Evolutionary conservation across 441 rosid genomes (phyloP).

Genomic region (Brassica balearica): DNA sequence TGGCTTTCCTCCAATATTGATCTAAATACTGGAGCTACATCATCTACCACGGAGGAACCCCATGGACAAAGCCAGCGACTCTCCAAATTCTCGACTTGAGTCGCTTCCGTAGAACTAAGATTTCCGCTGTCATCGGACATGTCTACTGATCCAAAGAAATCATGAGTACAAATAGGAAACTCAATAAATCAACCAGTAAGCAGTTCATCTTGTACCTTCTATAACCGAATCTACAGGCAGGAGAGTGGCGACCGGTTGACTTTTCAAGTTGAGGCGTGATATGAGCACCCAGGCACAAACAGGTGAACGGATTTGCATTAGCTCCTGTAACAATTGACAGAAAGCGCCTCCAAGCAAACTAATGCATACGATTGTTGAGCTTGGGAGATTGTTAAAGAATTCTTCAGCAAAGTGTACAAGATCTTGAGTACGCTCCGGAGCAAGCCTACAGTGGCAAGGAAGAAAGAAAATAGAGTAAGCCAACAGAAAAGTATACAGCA

Average conservation of each 20-base stretch:
- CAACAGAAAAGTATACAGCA: slow-evolving; percentile 25
- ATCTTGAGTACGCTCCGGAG: slow-evolving; percentile 68
- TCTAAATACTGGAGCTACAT: slow-evolving; percentile 83
- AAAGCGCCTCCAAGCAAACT: slow-evolving; percentile 72
- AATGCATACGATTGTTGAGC: slow-evolving; percentile 70
- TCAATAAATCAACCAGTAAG: neutral
- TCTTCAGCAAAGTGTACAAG: slow-evolving; percentile 68
- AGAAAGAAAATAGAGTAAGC: slow-evolving; percentile 31
- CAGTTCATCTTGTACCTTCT: slow-evolving; percentile 70
- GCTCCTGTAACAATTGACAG: slow-evolving; percentile 63
- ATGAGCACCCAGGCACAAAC: slow-evolving; percentile 78
- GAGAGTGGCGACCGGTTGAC: slow-evolving; percentile 79
- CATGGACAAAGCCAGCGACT: slow-evolving; percentile 90
- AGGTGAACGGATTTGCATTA: slow-evolving; percentile 57
- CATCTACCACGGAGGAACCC: slow-evolving; percentile 76
- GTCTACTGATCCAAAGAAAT: slow-evolving; percentile 49
- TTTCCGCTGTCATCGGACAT: slow-evolving; percentile 50
- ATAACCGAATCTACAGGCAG: slow-evolving; percentile 69
- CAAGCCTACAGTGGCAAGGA: slow-evolving; percentile 66
- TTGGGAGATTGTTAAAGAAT: slow-evolving; percentile 71
- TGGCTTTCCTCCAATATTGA: slow-evolving; percentile 79
- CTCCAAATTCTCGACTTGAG: slow-evolving; percentile 46
- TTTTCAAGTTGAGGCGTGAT: slow-evolving; percentile 69
- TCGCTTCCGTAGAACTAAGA: slow-evolving; percentile 42
- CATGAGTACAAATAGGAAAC: slow-evolving; percentile 29